These are phyloP conservation scores for Alliaria petiolata DNA, from an alignment of 345 rosid genomes.

Conservation along the genomic window DNA sequence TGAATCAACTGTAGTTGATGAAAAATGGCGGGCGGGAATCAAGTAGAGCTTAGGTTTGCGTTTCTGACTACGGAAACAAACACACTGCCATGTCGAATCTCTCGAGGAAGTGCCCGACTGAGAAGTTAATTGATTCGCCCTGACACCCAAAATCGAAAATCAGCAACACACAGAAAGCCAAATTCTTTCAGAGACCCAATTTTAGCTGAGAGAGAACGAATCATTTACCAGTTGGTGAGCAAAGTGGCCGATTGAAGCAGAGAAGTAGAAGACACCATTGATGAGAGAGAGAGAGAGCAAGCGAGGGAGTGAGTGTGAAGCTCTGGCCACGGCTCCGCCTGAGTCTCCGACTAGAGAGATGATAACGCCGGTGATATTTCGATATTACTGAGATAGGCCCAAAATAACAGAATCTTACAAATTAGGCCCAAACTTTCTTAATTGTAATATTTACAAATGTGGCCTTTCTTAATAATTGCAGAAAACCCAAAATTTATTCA, in stretches of 20 bases:
- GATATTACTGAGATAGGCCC: background rate
- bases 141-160: conserved; percentile 24
- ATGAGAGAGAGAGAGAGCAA: background rate
- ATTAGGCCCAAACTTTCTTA: background rate
- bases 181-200: background rate
- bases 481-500: no score
- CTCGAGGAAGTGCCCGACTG: conserved; percentile 13
- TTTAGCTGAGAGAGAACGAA: background rate
- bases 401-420: background rate
- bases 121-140: conserved; percentile 29
- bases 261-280: conserved; percentile 39
- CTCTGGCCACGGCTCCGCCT: background rate
- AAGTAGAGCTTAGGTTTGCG: conserved; percentile 36
- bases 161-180: background rate
- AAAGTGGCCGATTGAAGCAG: conserved; percentile 26
- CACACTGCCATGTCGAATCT: conserved; percentile 24
- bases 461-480: no score
- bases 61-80: conserved; percentile 30
- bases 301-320: conserved; percentile 7
- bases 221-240: conserved; percentile 33
- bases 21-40: conserved; percentile 31
- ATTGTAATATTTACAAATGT: no score
- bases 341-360: conserved; percentile 7
- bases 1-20: conserved; percentile 23
- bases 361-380: conserved; percentile 10